A percentile compares a stretch with the other conserved stretches of the same genome.
Conservation (phyloP, 306 rosid species). For the Malus sieversii region DNA sequence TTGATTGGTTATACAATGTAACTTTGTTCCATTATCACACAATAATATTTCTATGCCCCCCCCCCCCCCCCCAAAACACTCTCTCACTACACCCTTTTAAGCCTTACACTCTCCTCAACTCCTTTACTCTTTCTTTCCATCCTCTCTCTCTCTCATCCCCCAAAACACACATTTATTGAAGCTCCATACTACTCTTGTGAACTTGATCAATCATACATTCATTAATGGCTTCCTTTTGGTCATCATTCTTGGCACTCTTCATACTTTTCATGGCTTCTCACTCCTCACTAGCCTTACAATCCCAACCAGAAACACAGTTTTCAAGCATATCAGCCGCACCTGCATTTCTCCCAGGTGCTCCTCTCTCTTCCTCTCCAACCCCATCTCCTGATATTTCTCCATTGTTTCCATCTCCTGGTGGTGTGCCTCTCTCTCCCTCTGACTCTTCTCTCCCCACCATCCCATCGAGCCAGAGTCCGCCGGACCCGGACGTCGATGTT, state of each 20-base stretch:
- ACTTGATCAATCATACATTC: slow-evolving; percentile 14
- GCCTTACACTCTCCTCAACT: not conserved
- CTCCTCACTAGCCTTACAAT: slow-evolving; percentile 15
- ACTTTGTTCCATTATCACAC: not conserved
- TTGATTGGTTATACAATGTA: not conserved
- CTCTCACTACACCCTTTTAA: slow-evolving; percentile 11
- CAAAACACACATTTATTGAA: slow-evolving; percentile 7
- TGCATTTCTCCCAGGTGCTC: slow-evolving; percentile 25
- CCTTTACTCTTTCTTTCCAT: not conserved
- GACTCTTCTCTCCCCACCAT: slow-evolving; percentile 48
- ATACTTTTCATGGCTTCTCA: slow-evolving; percentile 11
- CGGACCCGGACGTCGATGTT: slow-evolving; percentile 33
- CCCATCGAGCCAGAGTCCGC: slow-evolving; percentile 52
- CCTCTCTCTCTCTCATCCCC: not conserved
- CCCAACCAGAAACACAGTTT: not conserved
- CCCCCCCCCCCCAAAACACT: not conserved
- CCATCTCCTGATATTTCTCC: slow-evolving; percentile 46
- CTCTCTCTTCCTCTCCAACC: slow-evolving; percentile 21
- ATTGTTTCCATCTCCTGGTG: slow-evolving; percentile 42
- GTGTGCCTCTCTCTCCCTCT: slow-evolving; percentile 25
- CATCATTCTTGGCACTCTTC: slow-evolving; percentile 15
- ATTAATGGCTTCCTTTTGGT: slow-evolving; percentile 35
- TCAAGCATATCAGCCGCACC: slow-evolving; percentile 50
- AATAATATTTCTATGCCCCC: slow-evolving; percentile 1
- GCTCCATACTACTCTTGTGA: not conserved